phyloP scores from a whole-genome alignment of 768 basidiomycete genomes.

The Collybia sp. region DNA sequence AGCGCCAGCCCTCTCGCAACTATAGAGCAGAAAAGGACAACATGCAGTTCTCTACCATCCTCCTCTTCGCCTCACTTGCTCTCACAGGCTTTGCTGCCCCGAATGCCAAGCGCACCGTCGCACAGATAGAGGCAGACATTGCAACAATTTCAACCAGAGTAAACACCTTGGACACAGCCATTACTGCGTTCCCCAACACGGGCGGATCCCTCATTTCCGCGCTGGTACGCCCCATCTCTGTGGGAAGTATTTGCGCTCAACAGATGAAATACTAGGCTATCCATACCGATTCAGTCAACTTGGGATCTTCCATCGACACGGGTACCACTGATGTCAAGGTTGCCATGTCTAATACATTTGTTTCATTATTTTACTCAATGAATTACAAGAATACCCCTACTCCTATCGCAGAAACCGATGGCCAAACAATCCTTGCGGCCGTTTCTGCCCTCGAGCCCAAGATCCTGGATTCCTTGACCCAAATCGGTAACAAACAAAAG shows the following conservation, averaged over 20 bases:
- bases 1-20: too few species aligned
- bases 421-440: conserved; percentile 12
- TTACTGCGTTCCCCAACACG: conserved; percentile 5
- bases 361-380: background rate
- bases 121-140: conserved; percentile 6
- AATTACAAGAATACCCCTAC: too few species aligned
- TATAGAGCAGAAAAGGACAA: background rate
- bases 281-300: conserved; percentile 15
- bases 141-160: conserved; percentile 1
- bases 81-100: conserved; percentile 2
- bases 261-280: conserved; percentile 13
- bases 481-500: conserved; percentile 19
- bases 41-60: conserved; percentile 7
- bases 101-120: conserved; percentile 1
- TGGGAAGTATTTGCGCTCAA: background rate
- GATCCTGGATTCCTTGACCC: conserved; percentile 18
- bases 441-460: conserved; percentile 20
- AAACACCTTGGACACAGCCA: conserved; percentile 2
- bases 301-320: conserved; percentile 16
- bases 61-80: conserved; percentile 3
- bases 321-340: conserved; percentile 21
- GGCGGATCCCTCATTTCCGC: conserved; percentile 17
- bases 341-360: background rate
- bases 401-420: conserved; percentile 10
- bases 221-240: conserved; percentile 14